Base-by-base conservation (phyloP, 352 stramenopile genomes). In the Pseudoperonospora humuli region DNA sequence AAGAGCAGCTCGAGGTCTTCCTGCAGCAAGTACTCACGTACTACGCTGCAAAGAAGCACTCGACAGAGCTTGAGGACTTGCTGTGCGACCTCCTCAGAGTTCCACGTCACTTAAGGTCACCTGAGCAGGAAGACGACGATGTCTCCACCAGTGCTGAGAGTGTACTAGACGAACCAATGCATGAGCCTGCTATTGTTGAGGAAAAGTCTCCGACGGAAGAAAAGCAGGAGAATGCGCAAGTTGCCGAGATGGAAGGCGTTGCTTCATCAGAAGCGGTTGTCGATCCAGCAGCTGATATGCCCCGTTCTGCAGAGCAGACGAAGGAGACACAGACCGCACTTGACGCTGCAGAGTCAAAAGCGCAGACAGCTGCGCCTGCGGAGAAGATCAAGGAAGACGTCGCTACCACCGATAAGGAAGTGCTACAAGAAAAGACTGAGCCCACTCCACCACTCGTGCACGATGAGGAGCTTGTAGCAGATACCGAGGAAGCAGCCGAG, bases 1-100 rank as follows among this genome's bases (percentile, higher is more conserved):
- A 82, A 40, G 40, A 60, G 34, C 69, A 82, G 46, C 71, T 88
- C 38, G 62, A 86, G 38, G 61, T 55, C 27, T 88, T 88, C 34
- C 25, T 88, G 50, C 58, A 76, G 37, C 54, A 69, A 17, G 62
- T 66, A 20, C 39, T 86, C 15, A 57, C 36, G 44, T 64, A 65
- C 36, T 74, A 75, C 33, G 56, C 45, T 13, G 29, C 44, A n/a
- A 62, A 50, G 9, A 21, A 52, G 3, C 50, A 56, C 27, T 54
- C 71, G 4, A 11, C 53, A 7, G 53, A 67, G 32, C 31, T 85
- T 7, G 43, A 64, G 25, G 50, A 63, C 1, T 37, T 86, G 48
- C 32, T 88, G 20, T 77, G 67, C 33, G 52, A 84, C 21, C 51
- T 88, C 44, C 61, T 88, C 21, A 49, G 78, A 29, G 57, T 88